Evolutionary conservation across 179 eudicot genomes (phyloP), one percentile per base, ranked within the genome.

Genomic region (Dionaea muscipula): DNA sequence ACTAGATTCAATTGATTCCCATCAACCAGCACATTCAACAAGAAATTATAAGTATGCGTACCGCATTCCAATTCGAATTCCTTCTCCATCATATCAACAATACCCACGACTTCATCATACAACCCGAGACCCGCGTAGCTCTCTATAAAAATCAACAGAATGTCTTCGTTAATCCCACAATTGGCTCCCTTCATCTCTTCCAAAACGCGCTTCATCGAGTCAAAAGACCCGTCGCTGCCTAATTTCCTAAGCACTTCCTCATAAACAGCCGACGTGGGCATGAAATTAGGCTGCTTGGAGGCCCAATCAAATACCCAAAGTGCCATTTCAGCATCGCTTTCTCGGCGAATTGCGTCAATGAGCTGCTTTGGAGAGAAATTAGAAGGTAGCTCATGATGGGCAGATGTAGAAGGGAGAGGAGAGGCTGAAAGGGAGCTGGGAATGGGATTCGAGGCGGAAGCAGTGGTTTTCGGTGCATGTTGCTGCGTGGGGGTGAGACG

Each of bases 11-110:
- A 73, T 63, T 73, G 87, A 41, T 75, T 67, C 36, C 86, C 94
- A 71, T 91, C 86, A 74, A 91, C 94, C 65, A 91, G 90, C 63
- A 84, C 85, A 75, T 87, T 84, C 76, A 91, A 61, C 78, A 91
- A 58, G 44, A 67, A 68, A 56, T 91, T 91, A 62, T 61, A 91
- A 25, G 65, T 62, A 68, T 55, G 66, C 26, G 79, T 77, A 6
- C 79, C 77, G 11, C 96, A 84, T 24, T 51, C 69, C 63, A 78
- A 52, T 25, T 79, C 83, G 56, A 80, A 84, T 14, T 68, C 93
- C 0, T 58, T 58, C 41, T 82, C 84, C 88, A 91, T 84, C 71
- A 80, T 17, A 71, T 77, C 81, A 66, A 91, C 67, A 26, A 91
- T 88, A 62, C 59, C 45, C 52, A 84, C 73, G 63, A 85, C 95